Base-by-base conservation (phyloP, 331 rosid genomes). In the Pyracantha coccinea region DNA sequence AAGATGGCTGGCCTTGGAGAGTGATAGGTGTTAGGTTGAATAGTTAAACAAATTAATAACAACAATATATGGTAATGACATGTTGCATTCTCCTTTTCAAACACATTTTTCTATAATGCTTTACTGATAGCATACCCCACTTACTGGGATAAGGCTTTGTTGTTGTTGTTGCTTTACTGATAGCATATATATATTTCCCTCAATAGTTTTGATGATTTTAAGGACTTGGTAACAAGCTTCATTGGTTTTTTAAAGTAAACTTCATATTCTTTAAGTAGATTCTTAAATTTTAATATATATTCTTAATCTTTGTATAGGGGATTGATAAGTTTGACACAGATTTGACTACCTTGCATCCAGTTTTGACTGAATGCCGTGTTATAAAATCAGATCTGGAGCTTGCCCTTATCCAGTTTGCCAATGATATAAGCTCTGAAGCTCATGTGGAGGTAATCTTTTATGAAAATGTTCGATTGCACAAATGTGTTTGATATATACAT, bases 371-470 rank as follows among this genome's bases (percentile, higher is more conserved):
- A 85, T 87, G 98, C 73, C 94, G 94, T 58, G 98, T 93, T 62
- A 77, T 85, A 76, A 93, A 93, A 87, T 86, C 97, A 16, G 87
- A 89, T 21, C 75, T 84, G 84, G 96, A 93, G 85, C 89, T 93
- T 85, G 87, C 89, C 47, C 77, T 89, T 73, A 89, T 93, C 82
- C 97, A 91, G 81, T 93, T 71, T 87, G 96, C 94, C 64, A 93
- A 89, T 80, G 97, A 88, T 81, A 91, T 91, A 75, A 93, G 97
- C 83, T 93, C 97, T 33, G 93, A 93, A 86, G 96, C 95, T 82
- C 97, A 93, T 86, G 80, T 93, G 55, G 90, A 89, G 94, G 97
- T 93, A 86, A 81, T 41, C 47, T 52, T 60, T 66, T 63, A 10
- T 64, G 50, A 53, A 53, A 50, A 1, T 4, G 27, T 59, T 47